These are phyloP conservation scores for Gaeumannomyces tritici DNA, from an alignment of 2,329 filamentous ascomycete genomes.

Conservation along the genomic window DNA sequence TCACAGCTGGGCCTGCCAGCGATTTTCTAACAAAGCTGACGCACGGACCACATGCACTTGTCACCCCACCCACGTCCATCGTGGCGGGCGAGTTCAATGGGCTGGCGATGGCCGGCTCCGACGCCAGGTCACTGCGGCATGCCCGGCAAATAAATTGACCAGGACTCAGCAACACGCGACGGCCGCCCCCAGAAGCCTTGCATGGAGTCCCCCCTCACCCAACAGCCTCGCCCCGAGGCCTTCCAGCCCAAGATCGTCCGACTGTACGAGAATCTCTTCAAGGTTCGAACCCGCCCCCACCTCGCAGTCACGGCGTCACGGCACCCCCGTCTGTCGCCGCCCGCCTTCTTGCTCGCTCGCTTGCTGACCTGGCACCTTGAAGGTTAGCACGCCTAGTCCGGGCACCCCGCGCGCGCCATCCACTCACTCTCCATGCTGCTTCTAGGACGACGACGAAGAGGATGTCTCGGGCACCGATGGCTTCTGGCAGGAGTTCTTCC, in stretches of 20 bases:
- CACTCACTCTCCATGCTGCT: neutral
- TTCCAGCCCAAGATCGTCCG: conserved; percentile 92
- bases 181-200: neutral
- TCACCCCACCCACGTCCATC: neutral
- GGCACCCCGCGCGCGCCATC: neutral
- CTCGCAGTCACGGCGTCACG: too few species aligned
- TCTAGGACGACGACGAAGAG: conserved; percentile 31
- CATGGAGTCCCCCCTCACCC: conserved; percentile 93
- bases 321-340: conserved; percentile 7
- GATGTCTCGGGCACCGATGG: conserved; percentile 64
- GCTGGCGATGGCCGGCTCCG: neutral
- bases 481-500: conserved; percentile 95
- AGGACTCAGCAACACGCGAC: neutral
- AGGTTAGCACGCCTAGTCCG: neutral
- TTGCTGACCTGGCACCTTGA: neutral
- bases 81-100: too few species aligned
- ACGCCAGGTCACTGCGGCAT: neutral
- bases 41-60: neutral
- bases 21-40: neutral
- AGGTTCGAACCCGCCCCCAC: conserved; percentile 33
- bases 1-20: neutral
- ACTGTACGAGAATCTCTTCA: conserved; percentile 80
- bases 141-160: neutral
- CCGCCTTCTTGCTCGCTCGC: conserved; percentile 1
- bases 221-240: conserved; percentile 78